Conservation (phyloP, 139 green algal genomes). For the Chlorella sorokiniana region DNA sequence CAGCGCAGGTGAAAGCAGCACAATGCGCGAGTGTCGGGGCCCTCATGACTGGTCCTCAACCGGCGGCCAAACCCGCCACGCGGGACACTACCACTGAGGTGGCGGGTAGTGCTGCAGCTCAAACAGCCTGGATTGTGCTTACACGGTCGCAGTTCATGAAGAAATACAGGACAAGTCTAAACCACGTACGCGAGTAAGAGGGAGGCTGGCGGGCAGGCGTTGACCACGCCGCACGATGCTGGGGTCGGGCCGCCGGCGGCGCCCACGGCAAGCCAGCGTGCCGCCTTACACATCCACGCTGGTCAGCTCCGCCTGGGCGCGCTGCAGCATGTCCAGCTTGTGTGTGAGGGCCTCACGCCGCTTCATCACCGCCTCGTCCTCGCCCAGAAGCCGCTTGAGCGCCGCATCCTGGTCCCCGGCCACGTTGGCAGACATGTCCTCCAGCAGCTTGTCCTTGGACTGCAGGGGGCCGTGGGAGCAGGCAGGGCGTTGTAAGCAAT, state of each 20-base stretch:
- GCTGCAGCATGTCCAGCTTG: slow-evolving; percentile 57
- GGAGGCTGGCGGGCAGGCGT: too few species aligned
- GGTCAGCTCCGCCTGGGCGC: slow-evolving; percentile 47
- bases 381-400: slow-evolving; percentile 80
- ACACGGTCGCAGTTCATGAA: too few species aligned
- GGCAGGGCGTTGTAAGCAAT: background rate
- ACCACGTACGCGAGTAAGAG: too few species aligned
- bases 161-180: too few species aligned
- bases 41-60: background rate
- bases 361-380: slow-evolving; percentile 82
- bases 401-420: slow-evolving; percentile 77
- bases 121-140: too few species aligned
- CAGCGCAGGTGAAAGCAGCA: background rate
- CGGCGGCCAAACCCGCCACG: background rate
- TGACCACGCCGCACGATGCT: too few species aligned
- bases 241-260: too few species aligned
- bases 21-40: background rate
- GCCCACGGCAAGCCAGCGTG: background rate
- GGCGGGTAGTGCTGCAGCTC: too few species aligned
- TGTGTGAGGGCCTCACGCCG: slow-evolving; percentile 53
- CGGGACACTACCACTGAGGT: background rate
- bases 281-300: slow-evolving; percentile 35
- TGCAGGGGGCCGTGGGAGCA: slow-evolving; percentile 43
- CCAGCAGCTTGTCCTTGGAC: slow-evolving; percentile 80
- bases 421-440: slow-evolving; percentile 74